A percentile compares a stretch with the other conserved stretches of the same genome.
Evolutionary conservation across 345 rosid species (phyloP).

Genomic region (Populus deltoides): DNA sequence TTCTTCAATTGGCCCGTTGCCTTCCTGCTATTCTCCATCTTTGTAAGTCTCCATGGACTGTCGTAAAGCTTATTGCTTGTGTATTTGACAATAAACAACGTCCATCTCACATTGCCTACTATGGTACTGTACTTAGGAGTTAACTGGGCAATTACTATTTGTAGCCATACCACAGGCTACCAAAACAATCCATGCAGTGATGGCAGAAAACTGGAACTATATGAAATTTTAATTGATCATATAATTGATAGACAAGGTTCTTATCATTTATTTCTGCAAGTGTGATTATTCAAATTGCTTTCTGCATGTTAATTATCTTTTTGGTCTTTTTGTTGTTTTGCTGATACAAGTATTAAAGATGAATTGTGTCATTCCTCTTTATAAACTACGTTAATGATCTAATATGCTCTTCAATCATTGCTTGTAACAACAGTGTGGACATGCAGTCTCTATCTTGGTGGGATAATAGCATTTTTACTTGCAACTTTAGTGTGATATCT

Average conservation of each 20-base stretch:
- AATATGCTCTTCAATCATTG: background rate
- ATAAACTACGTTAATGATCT: background rate
- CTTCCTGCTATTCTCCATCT: conserved; percentile 88
- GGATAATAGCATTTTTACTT: background rate
- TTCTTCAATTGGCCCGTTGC: conserved; percentile 93
- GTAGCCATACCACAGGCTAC: background rate
- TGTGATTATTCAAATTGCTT: background rate
- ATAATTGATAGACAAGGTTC: conserved; percentile 4
- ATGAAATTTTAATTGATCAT: background rate
- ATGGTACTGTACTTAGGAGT: background rate
- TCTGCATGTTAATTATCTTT: background rate
- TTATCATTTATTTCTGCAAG: background rate
- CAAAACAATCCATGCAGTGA: background rate
- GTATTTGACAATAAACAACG: background rate
- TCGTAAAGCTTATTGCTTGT: conserved; percentile 4
- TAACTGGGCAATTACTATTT: background rate
- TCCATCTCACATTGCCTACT: background rate
- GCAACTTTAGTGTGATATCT: background rate
- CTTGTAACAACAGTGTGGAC: background rate
- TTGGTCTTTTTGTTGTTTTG: no score
- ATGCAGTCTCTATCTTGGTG: background rate
- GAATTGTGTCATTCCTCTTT: background rate
- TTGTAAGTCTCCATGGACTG: conserved; percentile 53
- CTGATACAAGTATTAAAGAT: background rate
- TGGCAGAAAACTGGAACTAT: background rate